phyloP scores from a whole-genome alignment of 108 stramenopile genomes.

The Cyclotella cryptica region DNA sequence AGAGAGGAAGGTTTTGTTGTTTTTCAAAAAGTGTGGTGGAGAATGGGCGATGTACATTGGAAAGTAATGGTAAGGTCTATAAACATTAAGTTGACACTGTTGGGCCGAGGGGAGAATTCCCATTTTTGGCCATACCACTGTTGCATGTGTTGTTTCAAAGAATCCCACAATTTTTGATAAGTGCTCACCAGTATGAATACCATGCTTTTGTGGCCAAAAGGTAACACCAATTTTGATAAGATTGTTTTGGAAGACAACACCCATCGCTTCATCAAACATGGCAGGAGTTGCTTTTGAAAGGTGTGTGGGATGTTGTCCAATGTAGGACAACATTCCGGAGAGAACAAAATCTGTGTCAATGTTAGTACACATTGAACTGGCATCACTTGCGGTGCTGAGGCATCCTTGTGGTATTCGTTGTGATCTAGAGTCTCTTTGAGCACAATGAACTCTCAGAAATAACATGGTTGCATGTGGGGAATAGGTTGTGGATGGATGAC shows the following conservation, averaged over 20 bases:
- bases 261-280: constrained; percentile 22
- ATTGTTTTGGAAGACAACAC: constrained; percentile 15
- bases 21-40: constrained; percentile 11
- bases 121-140: constrained; percentile 19
- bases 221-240: too few species aligned
- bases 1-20: constrained; percentile 5
- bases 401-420: not conserved
- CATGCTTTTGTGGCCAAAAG: too few species aligned
- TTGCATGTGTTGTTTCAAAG: constrained; percentile 17
- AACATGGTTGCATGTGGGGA: not conserved
- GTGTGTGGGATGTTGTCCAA: not conserved
- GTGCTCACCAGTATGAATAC: not conserved
- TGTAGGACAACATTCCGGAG: not conserved
- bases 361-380: constrained; percentile 38
- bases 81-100: constrained; percentile 27
- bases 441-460: not conserved
- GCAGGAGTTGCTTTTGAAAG: not conserved
- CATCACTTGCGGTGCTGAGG: constrained; percentile 16
- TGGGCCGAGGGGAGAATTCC: constrained; percentile 19
- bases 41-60: constrained; percentile 16
- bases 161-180: constrained; percentile 13
- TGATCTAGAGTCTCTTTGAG: not conserved
- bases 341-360: constrained; percentile 19
- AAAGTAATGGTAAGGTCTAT: constrained; percentile 36
- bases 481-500: not conserved